Conservation (phyloP, 441 rosid genomes). For the Populus hybrid region DNA sequence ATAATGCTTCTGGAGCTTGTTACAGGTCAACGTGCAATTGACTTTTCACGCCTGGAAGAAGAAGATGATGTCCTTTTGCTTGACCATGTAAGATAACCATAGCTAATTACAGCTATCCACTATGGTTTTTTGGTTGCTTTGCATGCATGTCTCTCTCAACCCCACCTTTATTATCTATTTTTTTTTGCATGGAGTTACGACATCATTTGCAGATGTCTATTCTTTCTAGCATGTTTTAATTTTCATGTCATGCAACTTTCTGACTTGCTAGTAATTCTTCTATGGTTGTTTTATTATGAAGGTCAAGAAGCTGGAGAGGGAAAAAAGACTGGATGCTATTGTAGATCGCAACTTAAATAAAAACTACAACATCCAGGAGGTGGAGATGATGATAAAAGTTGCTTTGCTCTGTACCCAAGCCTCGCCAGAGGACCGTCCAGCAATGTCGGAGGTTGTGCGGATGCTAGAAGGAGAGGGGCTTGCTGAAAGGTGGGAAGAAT, state of each 20-base stretch:
- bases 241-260: not conserved
- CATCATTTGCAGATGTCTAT: not conserved
- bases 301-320: conserved; percentile 92
- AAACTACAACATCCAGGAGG: conserved; percentile 52
- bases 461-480: conserved; percentile 98
- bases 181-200: not conserved
- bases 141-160: not conserved
- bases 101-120: not conserved
- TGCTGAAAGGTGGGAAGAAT: conserved; percentile 97
- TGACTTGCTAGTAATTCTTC: not conserved
- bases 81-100: conserved; percentile 64
- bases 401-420: conserved; percentile 87
- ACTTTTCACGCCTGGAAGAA: conserved; percentile 89
- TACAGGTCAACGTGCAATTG: conserved; percentile 95
- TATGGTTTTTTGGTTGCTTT: conserved; percentile 1
- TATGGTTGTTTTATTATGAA: conserved; percentile 21
- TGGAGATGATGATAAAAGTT: conserved; percentile 87
- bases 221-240: not conserved
- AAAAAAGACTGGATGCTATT: conserved; percentile 65
- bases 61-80: conserved; percentile 94
- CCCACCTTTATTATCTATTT: not conserved
- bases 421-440: conserved; percentile 80
- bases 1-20: conserved; percentile 93
- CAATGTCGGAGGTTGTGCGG: conserved; percentile 89
- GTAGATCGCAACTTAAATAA: conserved; percentile 62